Evolutionary conservation across 164 flowering plant genomes (phyloP).

Genomic region (Kingdonia uniflora): DNA sequence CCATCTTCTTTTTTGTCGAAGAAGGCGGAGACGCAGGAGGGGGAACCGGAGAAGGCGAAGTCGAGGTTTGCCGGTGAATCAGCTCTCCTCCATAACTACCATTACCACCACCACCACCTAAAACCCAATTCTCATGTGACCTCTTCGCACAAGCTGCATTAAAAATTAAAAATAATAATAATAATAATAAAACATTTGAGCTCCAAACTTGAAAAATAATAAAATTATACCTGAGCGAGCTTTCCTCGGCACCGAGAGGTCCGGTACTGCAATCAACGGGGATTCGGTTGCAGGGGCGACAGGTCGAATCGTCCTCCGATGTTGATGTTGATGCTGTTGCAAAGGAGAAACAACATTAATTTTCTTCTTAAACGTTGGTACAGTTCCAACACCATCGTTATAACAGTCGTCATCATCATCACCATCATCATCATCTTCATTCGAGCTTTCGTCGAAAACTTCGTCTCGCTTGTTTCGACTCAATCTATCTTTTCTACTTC

Average conservation of each 20-base stretch:
- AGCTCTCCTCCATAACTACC: conserved; percentile 35
- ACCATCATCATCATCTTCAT: conserved; percentile 79
- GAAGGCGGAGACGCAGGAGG: conserved; percentile 59
- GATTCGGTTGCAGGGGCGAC: conserved; percentile 33
- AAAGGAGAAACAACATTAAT: conserved; percentile 7
- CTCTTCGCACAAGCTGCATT: conserved; percentile 76
- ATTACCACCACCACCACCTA: conserved; percentile 23
- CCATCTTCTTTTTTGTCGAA: conserved; percentile 68
- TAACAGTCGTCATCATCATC: conserved; percentile 28
- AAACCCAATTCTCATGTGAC: conserved; percentile 66
- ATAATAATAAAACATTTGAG: conserved; percentile 1
- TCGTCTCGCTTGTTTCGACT: conserved; percentile 32
- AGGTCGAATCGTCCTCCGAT: conserved; percentile 55
- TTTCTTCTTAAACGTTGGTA: conserved; percentile 12
- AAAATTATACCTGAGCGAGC: conserved; percentile 50
- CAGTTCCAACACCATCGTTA: conserved; percentile 41
- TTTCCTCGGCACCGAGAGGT: conserved; percentile 82
- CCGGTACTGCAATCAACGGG: conserved; percentile 72
- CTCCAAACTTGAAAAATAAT: not conserved
- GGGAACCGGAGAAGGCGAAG: conserved; percentile 67
- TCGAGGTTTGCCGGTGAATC: conserved; percentile 53
- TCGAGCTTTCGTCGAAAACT: conserved; percentile 63
- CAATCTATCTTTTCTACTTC: conserved; percentile 35
- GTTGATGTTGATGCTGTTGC: conserved; percentile 10
- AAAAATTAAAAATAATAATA: conserved; percentile 4